phyloP scores from a whole-genome alignment of 768 basidiomycete genomes.

The Leccinum disarticulatum region DNA sequence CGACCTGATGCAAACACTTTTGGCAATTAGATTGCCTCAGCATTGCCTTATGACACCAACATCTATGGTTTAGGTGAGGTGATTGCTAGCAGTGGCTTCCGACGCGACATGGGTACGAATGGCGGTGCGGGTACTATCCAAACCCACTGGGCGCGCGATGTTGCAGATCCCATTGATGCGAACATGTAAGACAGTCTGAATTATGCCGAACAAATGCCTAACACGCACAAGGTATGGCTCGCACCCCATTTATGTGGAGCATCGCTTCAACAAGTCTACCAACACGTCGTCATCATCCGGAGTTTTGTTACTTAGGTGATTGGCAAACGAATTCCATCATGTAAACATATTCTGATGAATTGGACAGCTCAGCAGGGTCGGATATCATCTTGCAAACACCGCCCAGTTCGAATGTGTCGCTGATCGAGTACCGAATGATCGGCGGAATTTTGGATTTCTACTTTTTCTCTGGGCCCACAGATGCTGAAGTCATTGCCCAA shows the following conservation, averaged over 20 bases:
- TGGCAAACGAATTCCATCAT: not conserved
- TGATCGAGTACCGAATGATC: constrained; percentile 71
- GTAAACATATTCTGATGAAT: constrained; percentile 5
- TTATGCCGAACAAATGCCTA: not conserved
- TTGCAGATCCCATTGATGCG: constrained; percentile 61
- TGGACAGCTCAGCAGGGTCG: constrained; percentile 60
- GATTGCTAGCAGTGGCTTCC: constrained; percentile 65
- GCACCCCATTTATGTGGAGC: constrained; percentile 72
- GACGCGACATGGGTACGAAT: constrained; percentile 54
- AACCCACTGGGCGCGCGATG: constrained; percentile 67
- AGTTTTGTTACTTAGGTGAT: constrained; percentile 70
- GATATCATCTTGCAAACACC: constrained; percentile 71
- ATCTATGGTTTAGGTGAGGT: constrained; percentile 81
- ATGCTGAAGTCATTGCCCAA: constrained; percentile 63
- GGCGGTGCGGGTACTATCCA: constrained; percentile 58
- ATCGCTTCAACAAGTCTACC: constrained; percentile 55
- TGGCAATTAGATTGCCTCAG: constrained; percentile 52
- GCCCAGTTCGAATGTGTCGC: constrained; percentile 49
- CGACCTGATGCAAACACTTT: not conserved
- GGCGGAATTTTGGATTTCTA: constrained; percentile 80
- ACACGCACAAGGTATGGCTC: constrained; percentile 54
- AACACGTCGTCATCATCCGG: constrained; percentile 65
- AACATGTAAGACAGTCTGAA: constrained; percentile 50
- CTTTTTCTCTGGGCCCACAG: constrained; percentile 61
- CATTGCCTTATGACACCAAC: constrained; percentile 65